These are phyloP conservation scores for Auricularia sp. DNA, from an alignment of 768 basidiomycete species.

Conservation along the genomic window DNA sequence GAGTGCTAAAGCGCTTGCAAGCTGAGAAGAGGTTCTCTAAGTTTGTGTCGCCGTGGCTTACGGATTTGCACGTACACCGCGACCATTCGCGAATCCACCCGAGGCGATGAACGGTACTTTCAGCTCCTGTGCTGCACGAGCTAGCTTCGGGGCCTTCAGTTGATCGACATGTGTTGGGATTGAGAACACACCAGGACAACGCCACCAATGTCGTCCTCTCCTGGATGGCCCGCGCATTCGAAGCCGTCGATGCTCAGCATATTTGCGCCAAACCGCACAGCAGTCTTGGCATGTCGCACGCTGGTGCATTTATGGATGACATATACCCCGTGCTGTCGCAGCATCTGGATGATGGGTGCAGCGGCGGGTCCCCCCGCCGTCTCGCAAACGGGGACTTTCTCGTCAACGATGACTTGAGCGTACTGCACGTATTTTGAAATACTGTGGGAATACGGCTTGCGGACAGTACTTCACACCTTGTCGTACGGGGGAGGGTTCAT, in stretches of 20 bases:
- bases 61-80: slow-evolving; percentile 62
- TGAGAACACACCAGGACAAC: slow-evolving; percentile 55
- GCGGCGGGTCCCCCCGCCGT: slow-evolving; percentile 51
- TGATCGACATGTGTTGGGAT: not conserved
- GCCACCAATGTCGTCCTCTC: slow-evolving; percentile 88
- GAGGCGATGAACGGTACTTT: slow-evolving; percentile 82
- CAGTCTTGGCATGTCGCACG: slow-evolving; percentile 73
- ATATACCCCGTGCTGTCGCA: slow-evolving; percentile 20
- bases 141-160: slow-evolving; percentile 40
- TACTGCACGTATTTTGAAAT: slow-evolving; percentile 34
- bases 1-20: slow-evolving; percentile 1
- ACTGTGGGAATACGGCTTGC: not conserved
- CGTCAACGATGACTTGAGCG: slow-evolving; percentile 71
- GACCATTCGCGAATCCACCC: slow-evolving; percentile 80
- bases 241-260: slow-evolving; percentile 84
- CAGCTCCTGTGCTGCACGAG: slow-evolving; percentile 76
- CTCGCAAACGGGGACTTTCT: slow-evolving; percentile 83
- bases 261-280: slow-evolving; percentile 72
- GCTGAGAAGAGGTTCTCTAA: not conserved
- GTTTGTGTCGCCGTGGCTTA: slow-evolving; percentile 28
- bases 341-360: slow-evolving; percentile 23
- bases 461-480: slow-evolving; percentile 11
- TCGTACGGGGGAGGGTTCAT: slow-evolving; percentile 68
- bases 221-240: slow-evolving; percentile 83
- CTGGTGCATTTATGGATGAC: slow-evolving; percentile 89